These are phyloP conservation scores for Candida andamanensis DNA, from an alignment of 805 yeast species.

Conservation along the genomic window DNA sequence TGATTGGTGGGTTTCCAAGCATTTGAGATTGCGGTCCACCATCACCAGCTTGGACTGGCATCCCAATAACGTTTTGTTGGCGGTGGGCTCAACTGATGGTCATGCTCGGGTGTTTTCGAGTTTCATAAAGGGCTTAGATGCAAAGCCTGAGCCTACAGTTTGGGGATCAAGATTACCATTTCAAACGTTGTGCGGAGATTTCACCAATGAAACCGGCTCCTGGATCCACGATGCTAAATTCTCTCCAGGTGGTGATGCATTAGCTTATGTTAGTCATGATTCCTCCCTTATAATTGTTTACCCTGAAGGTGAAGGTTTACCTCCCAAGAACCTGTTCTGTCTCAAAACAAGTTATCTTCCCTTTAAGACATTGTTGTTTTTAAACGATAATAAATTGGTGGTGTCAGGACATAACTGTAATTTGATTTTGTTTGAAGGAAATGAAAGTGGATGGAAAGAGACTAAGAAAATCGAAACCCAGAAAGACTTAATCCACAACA, in stretches of 20 bases:
- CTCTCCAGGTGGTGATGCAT: slow-evolving; percentile 69
- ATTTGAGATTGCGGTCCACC: slow-evolving; percentile 85
- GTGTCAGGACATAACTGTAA: slow-evolving; percentile 93
- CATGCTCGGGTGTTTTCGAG: slow-evolving; percentile 41
- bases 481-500: slow-evolving; percentile 43
- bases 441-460: slow-evolving; percentile 58
- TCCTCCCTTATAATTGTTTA: slow-evolving; percentile 77
- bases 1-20: slow-evolving; percentile 99
- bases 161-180: slow-evolving; percentile 98
- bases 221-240: slow-evolving; percentile 92
- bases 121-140: slow-evolving; percentile 82
- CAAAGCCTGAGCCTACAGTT: slow-evolving; percentile 69
- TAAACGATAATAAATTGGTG: slow-evolving; percentile 59
- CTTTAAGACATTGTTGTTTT: slow-evolving; percentile 69
- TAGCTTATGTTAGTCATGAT: slow-evolving; percentile 85
- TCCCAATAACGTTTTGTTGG: slow-evolving; percentile 81
- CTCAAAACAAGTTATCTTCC: slow-evolving; percentile 72
- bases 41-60: slow-evolving; percentile 87
- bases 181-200: slow-evolving; percentile 84
- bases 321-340: slow-evolving; percentile 55
- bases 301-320: slow-evolving; percentile 60
- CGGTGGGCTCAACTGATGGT: slow-evolving; percentile 71
- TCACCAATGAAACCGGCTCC: slow-evolving; percentile 61
- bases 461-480: slow-evolving; percentile 50
- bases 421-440: slow-evolving; percentile 79